Evolutionary conservation across 805 yeast genomes (phyloP), one percentile per base, ranked within the genome.

Genomic region (Candida ficus): DNA sequence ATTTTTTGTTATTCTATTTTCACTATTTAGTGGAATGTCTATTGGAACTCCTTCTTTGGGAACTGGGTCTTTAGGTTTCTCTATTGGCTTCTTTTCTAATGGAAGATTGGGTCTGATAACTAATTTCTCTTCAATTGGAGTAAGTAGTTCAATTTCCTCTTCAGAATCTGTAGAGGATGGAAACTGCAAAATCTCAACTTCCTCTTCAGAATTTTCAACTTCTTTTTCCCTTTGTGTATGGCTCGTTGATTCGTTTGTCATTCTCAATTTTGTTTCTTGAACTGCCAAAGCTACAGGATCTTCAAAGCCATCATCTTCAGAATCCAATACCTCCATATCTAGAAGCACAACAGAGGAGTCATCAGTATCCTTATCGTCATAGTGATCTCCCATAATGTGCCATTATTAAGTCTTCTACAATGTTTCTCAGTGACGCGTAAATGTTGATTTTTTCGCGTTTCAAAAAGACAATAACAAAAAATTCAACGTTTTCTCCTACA

Each of bases 251-350:
- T 27, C 33, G 13, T 33, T 30, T 16, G 14, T 8, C 14, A 8
- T 30, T 4, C n/a, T 33, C 18, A 13, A 13, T 19, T 13, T 12
- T 14, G 29, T n/a, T 14, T 10, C 11, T 4, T 20, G 28, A 2
- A 26, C 16, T 4, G 31, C 35, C n/a, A 8, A 4, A 7, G 37
- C 22, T 10, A 33, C 38, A 5, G 16, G 20, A 7, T 21, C 30
- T 8, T 22, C 38, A 9, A 32, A 35, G 3, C 33, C 37, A n/a
- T 52, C 56, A 8, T 45, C 53, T 26, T 50, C 56, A 1, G 54
- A 47, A 33, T 48, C 58, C 32, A 44, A 13, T 7, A 53, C 36
- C 40, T 48, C 53, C 6, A 43, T 22, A 4, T 39, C 45, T 22
- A 42, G 35, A 18, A 47, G 8, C 16, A 33, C 37, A 5, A 38